Base-by-base conservation (phyloP, 2,329 filamentous ascomycete species). In the Trichoderma atroviride region DNA sequence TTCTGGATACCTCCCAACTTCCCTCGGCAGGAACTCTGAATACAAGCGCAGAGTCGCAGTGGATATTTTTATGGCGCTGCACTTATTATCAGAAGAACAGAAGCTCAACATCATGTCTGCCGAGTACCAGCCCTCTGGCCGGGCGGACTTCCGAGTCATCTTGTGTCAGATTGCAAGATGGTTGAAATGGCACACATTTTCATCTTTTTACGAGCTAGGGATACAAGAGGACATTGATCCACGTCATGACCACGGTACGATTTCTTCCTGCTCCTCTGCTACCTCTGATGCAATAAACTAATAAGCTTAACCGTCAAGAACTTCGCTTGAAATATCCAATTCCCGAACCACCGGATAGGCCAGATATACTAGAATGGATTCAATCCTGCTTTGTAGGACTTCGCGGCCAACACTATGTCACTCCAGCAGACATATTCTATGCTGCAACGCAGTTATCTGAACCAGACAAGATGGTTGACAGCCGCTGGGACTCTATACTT, bases 81-180 rank as follows among this genome's bases (percentile, higher is more conserved):
- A 99, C 80, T 83, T 98, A 3, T 83, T 97, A n/a, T 86, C 92
- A 0, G 95, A 99, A 78, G 96, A 99, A 77, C 86, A 92, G 71
- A 98, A 97, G 76, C 86, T 99, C 1, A 88, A 92, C 71, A 86
- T 90, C 5, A 83, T 84, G 71, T 79, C 79, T 0, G 80, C 83
- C 0, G 83, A 85, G 62, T 80, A 81, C 50, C 72, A 75, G 2
- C 82, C 83, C 4, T 81, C 82, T 0, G 81, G 84, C 0, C 80
- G 82, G 31, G 78, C 79, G 11, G 83, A 87, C 59, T 75, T 98
- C 27, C 87, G 88, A n/a, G 89, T 92, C 19, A 79, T 97, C 2
- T 82, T 98, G 55, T 89, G 91, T 57, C 95, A 97, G 77, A 84
- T 99, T 69, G 88, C 91, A 1, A 83, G 86, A 65, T 98, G 95